Evolutionary conservation across 139 green algal species (phyloP).

Genomic region (Micromonas commoda): DNA sequence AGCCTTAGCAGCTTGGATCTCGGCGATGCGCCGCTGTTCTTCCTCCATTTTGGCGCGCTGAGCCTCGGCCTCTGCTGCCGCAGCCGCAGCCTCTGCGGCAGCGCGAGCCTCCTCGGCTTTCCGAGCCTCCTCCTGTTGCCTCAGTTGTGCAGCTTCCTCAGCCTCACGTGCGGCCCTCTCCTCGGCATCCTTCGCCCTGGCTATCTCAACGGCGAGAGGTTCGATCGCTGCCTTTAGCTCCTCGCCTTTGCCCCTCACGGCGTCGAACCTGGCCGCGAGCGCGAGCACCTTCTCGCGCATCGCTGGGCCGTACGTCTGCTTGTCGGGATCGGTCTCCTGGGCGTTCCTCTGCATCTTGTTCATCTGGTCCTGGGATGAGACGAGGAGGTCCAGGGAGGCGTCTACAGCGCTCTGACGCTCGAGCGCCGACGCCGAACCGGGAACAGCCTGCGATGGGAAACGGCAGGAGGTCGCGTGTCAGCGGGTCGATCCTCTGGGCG

Average conservation of each 20-base stretch:
- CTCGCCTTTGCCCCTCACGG: neutral
- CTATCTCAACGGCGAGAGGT: neutral
- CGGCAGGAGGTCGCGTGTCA: no score
- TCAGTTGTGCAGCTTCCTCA: neutral
- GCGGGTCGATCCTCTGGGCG: no score
- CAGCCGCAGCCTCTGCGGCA: neutral
- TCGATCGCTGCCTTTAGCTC: neutral
- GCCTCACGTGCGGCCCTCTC: neutral
- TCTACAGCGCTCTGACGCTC: neutral
- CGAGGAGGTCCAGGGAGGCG: neutral
- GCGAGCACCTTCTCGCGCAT: neutral
- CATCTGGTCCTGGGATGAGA: neutral
- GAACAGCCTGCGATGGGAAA: no score
- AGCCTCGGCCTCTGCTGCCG: no score
- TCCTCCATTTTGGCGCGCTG: neutral
- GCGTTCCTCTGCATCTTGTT: neutral
- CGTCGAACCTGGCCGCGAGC: neutral
- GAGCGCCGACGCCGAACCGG: neutral
- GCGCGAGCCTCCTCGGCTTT: neutral
- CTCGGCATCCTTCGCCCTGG: neutral
- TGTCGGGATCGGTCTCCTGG: neutral
- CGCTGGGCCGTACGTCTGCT: neutral
- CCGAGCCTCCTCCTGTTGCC: neutral
- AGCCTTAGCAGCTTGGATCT: neutral
- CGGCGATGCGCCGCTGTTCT: neutral